These are phyloP conservation scores for Puccinia hordei DNA, from an alignment of 1,284 basidiomycete species.

Conservation along the genomic window DNA sequence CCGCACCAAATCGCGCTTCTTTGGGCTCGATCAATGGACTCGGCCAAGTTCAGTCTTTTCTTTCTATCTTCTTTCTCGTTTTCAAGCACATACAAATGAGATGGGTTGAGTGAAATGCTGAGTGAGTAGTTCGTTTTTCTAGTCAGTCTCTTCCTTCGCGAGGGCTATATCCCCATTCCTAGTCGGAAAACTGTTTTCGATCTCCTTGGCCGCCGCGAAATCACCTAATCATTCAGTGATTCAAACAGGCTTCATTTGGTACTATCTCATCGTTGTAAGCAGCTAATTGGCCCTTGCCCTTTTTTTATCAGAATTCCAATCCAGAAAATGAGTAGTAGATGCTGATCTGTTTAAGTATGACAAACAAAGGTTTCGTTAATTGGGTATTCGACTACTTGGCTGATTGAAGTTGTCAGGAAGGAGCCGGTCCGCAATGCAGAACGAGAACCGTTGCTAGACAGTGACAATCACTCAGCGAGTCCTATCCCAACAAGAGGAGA, in stretches of 20 bases:
- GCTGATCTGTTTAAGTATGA: neutral
- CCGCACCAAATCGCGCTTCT: conserved; percentile 25
- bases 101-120: neutral
- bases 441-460: neutral
- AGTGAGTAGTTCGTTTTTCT: neutral
- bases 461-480: neutral
- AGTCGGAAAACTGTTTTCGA: conserved; percentile 18
- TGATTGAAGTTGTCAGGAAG: neutral
- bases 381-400: conserved; percentile 14
- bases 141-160: conserved; percentile 18
- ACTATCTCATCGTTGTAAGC: conserved; percentile 1
- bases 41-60: conserved; percentile 24
- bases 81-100: neutral
- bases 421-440: neutral
- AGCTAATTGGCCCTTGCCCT: neutral
- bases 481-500: neutral
- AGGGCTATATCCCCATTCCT: conserved; percentile 9
- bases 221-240: neutral
- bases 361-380: neutral
- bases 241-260: conserved; percentile 5
- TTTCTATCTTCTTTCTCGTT: neutral
- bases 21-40: conserved; percentile 45
- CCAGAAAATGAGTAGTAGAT: neutral
- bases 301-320: neutral
- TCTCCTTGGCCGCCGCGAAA: conserved; percentile 6